Evolutionary conservation across 1,284 basidiomycete species (phyloP), one percentile per base, ranked within the genome.

Genomic region (Fomitopsis betulina): DNA sequence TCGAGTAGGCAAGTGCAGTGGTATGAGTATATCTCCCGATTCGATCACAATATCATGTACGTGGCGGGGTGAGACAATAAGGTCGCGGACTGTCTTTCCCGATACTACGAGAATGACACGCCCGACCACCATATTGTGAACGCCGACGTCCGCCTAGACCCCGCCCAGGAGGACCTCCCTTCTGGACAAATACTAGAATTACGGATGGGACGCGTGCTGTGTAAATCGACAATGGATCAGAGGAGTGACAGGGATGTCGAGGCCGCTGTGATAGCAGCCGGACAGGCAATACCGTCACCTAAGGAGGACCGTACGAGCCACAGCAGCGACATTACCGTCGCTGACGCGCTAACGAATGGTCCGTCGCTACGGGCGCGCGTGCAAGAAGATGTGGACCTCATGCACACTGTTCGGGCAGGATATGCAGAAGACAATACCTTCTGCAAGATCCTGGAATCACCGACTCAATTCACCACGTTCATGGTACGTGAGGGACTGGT

Each of bases 11-110:
- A 79, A 57, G 64, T 66, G 0, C 63, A 68, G 0, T 80, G 77
- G 76, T 63, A 69, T 57, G 73, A 78, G 54, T 65, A 67, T 12
- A 39, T 80, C 3, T 52, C 63, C 0, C 69, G 79, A 23, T 79
- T 69, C 37, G 69, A 75, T 37, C 70, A 67, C 33, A 56, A 65
- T 0, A 72, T 78, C 23, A 50, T 58, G 0, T 77, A 79, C 54
- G 59, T 79, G 4, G 55, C 57, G 17, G 75, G 76, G 0, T 65
- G 69, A 38, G 66, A 70, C 10, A 79, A 79, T 56, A 62, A 63
- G 0, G 69, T 69, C 0, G 72, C 76, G 0, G 74, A 78, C 52
- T 69, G 74, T 0, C 59, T 78, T 0, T 78, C 75, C 0, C 61
- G 68, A 2, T 63, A 73, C 0, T 78, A 78, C 39, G 0, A 25